Evolutionary conservation across 2,329 filamentous ascomycete species (phyloP).

Genomic region (Diaporthe helianthi): DNA sequence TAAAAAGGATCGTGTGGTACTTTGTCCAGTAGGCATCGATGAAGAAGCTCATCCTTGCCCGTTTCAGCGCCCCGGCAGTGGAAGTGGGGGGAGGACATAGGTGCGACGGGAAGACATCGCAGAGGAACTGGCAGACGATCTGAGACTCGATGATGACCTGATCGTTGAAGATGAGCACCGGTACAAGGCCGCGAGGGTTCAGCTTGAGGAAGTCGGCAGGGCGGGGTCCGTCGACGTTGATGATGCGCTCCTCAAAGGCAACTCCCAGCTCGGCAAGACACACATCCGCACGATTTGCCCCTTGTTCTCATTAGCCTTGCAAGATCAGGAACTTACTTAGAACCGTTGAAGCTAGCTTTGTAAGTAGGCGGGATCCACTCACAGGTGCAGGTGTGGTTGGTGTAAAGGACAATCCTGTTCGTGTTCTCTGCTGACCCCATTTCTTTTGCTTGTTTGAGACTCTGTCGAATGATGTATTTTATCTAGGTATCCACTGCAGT

Average conservation of each 20-base stretch:
- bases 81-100: constrained; percentile 61
- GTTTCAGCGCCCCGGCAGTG: constrained; percentile 59
- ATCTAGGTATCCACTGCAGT: too few species aligned
- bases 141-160: constrained; percentile 73
- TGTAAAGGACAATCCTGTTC: constrained; percentile 70
- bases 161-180: constrained; percentile 68
- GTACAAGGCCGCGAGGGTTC: constrained; percentile 78
- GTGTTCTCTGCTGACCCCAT: constrained; percentile 44
- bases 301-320: constrained; percentile 38
- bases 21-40: constrained; percentile 72
- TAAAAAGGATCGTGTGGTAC: constrained; percentile 54
- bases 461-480: not conserved
- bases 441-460: constrained; percentile 13
- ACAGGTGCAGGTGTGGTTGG: constrained; percentile 71
- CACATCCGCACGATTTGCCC: constrained; percentile 75
- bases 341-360: too few species aligned
- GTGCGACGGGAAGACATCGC: constrained; percentile 70
- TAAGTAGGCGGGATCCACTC: constrained; percentile 25
- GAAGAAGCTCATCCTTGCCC: constrained; percentile 73
- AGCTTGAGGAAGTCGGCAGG: constrained; percentile 74
- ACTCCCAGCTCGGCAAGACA: constrained; percentile 68
- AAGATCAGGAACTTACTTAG: not conserved
- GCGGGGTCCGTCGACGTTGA: constrained; percentile 71
- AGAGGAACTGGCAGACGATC: constrained; percentile 71
- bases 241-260: constrained; percentile 70